These are phyloP conservation scores for Xylariales sp. DNA, from an alignment of 2,329 filamentous ascomycete genomes.

Conservation along the genomic window DNA sequence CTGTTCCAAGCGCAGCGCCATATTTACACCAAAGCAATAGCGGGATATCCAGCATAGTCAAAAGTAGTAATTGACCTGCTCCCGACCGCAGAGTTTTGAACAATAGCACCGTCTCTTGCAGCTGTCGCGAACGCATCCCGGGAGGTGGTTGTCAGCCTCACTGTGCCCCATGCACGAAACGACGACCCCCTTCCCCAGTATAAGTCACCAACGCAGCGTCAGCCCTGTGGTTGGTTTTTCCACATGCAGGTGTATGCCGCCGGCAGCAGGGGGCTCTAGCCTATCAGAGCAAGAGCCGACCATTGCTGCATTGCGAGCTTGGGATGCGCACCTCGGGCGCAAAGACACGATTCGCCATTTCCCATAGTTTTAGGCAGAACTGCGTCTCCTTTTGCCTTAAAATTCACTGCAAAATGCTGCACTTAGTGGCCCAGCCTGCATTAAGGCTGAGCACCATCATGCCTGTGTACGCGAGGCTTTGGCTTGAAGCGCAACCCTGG, in stretches of 20 bases:
- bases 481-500: no score
- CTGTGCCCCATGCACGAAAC: no score
- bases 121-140: not conserved
- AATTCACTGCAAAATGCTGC: slow-evolving; percentile 1
- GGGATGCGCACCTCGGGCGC: not conserved
- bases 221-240: no score
- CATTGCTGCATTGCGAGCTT: not conserved
- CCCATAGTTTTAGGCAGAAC: not conserved
- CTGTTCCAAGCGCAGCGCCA: slow-evolving; percentile 1
- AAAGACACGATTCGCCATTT: not conserved
- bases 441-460: slow-evolving; percentile 3
- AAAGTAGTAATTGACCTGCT: no score
- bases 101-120: not conserved
- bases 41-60: not conserved
- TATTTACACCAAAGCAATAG: not conserved
- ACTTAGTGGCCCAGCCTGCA: slow-evolving; percentile 1
- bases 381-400: slow-evolving; percentile 5
- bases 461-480: no score
- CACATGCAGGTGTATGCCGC: no score
- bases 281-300: not conserved
- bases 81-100: no score
- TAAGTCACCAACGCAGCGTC: no score
- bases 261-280: no score
- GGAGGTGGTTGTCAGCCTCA: not conserved
- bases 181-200: no score